Evolutionary conservation across 2,329 filamentous ascomycete species (phyloP).

Genomic region (Claviceps sorghi): DNA sequence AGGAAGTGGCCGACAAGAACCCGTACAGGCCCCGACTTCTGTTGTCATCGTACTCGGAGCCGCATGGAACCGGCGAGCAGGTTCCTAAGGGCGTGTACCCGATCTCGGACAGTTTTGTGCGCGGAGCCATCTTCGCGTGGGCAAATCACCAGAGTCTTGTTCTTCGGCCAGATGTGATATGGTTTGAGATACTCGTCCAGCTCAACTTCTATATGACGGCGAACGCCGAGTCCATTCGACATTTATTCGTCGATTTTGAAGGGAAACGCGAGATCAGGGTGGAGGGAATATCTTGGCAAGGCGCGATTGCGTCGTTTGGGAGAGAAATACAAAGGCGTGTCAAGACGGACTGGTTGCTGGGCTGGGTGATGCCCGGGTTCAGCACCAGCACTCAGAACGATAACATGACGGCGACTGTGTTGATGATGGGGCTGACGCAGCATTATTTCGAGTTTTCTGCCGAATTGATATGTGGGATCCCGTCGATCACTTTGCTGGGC

Average conservation of each 20-base stretch:
- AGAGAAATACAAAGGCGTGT: slow-evolving; percentile 25
- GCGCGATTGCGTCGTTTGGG: slow-evolving; percentile 19
- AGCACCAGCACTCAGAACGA: slow-evolving; percentile 25
- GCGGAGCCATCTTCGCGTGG: slow-evolving; percentile 32
- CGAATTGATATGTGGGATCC: slow-evolving; percentile 27
- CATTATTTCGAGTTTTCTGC: slow-evolving; percentile 24
- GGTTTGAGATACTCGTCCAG: slow-evolving; percentile 39
- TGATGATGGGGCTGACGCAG: slow-evolving; percentile 31
- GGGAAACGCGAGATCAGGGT: slow-evolving; percentile 27
- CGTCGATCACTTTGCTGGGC: slow-evolving; percentile 27
- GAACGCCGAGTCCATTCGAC: slow-evolving; percentile 30
- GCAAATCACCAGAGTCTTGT: slow-evolving; percentile 33
- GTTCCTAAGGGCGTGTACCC: slow-evolving; percentile 13
- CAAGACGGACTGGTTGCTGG: slow-evolving; percentile 24
- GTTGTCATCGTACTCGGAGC: slow-evolving; percentile 15
- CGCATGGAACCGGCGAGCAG: slow-evolving; percentile 6
- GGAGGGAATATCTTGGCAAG: slow-evolving; percentile 11
- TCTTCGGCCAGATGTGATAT: slow-evolving; percentile 38
- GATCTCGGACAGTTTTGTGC: slow-evolving; percentile 27
- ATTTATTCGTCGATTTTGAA: slow-evolving; percentile 30
- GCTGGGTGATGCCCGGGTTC: slow-evolving; percentile 30
- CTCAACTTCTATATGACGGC: slow-evolving; percentile 34
- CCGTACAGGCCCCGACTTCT: slow-evolving; percentile 14
- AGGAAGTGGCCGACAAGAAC: slow-evolving; percentile 13
- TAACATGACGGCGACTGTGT: slow-evolving; percentile 24